phyloP scores from a whole-genome alignment of 148 eudicot species.

The Cornus kousa region DNA sequence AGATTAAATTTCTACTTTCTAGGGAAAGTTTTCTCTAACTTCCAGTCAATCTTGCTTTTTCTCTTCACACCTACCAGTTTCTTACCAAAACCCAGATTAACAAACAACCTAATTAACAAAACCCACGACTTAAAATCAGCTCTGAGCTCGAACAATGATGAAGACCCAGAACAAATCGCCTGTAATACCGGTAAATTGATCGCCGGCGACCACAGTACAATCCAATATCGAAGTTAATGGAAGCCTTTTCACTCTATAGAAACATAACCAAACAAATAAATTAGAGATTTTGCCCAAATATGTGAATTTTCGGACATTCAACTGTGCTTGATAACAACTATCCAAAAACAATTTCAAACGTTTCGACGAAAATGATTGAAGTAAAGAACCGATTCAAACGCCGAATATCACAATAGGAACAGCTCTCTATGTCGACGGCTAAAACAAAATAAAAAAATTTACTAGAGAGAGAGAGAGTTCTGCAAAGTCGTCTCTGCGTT shows the following conservation, averaged over 20 bases:
- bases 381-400: background rate
- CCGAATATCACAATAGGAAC: background rate
- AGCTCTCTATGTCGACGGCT: background rate
- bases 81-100: constrained; percentile 18
- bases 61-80: constrained; percentile 42
- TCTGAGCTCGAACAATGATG: background rate
- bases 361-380: background rate
- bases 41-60: constrained; percentile 56
- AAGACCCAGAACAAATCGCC: background rate
- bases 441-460: no score
- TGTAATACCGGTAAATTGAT: background rate
- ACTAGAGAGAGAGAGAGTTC: background rate
- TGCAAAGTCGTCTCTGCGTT: background rate
- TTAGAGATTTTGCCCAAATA: background rate
- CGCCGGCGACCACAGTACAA: constrained; percentile 1
- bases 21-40: constrained; percentile 34
- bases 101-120: constrained; percentile 9
- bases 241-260: background rate
- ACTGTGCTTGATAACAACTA: background rate
- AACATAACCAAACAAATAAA: background rate
- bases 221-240: background rate
- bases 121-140: background rate
- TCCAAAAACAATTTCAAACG: background rate
- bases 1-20: background rate
- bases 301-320: background rate